Base-by-base conservation (phyloP, 352 stramenopile genomes). In the Globisporangium iwayamae region DNA sequence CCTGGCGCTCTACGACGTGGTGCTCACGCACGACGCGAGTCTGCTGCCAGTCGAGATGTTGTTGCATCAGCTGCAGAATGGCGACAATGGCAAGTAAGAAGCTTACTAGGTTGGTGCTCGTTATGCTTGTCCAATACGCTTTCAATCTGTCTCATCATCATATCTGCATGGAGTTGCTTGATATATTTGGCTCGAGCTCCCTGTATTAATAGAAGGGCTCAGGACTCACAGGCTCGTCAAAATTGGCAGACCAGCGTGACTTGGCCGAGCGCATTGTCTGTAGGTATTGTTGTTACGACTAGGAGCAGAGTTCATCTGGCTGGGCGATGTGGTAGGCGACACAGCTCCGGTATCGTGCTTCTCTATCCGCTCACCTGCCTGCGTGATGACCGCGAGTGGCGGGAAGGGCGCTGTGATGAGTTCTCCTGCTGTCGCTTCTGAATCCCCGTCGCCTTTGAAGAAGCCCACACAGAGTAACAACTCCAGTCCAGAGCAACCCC, bases 1-100 rank as follows among this genome's bases (percentile, higher is more conserved):
- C 48, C 68, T 92, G 55, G 43, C 38, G 13, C 36, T 60, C 8
- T 91, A 85, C 47, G 76, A 94, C 65, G 83, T 94, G 20, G 85
- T 94, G 51, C 78, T 94, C 13, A 90, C 83, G 13, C 71, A 92
- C 67, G 85, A 94, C 71, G 78, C 73, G 48, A 90, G 76, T 51
- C 69, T 94, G 61, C 53, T 80, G 32, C 75, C 78, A 3, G 71
- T 91, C 0, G 78, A 87, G 51, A 67, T 89, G 30, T 52, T 91
- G 56, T 32, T 91, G 22, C 75, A 87, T 39, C 82, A 89, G 63
- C 67, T 91, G 25, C 62, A 82, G 59, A 54, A 60, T 9, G 7
- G 16, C 7, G 48, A 4, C n/a, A 20, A 3, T 22, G 25, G 10
- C 48, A 54, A 54, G 48, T 54, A 54, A 36, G 32, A 36, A 36